These are phyloP conservation scores for Rhipidocladum racemiflorum DNA, from an alignment of 176 grass and related monocot genomes.

Conservation along the genomic window DNA sequence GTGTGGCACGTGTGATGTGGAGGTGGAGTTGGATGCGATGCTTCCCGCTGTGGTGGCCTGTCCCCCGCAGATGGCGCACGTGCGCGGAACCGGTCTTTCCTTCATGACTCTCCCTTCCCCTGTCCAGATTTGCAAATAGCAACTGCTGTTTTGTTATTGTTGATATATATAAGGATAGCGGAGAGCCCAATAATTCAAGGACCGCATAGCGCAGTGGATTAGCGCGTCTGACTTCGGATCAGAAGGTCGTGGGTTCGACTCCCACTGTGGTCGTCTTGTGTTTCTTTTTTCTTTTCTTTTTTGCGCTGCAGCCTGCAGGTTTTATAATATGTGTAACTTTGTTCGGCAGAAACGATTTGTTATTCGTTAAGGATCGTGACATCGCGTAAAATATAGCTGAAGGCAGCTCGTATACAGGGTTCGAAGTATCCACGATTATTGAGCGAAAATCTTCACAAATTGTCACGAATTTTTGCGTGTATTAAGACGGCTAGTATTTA, in stretches of 20 bases:
- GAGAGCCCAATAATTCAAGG: not conserved
- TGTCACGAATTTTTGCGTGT: no score
- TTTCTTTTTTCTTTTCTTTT: not conserved
- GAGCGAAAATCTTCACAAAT: no score
- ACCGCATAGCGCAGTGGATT: slow-evolving; percentile 99
- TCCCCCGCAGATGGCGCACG: slow-evolving; percentile 38
- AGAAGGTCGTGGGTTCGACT: slow-evolving; percentile 99
- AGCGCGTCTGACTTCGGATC: slow-evolving; percentile 99
- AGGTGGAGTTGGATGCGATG: not conserved
- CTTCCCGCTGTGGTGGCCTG: slow-evolving; percentile 31
- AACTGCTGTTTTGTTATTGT: fast-evolving
- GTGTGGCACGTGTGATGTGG: slow-evolving; percentile 12
- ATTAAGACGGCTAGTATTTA: no score
- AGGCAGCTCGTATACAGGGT: no score
- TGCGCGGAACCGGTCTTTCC: slow-evolving; percentile 34
- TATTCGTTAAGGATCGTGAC: not conserved
- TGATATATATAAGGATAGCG: fast-evolving
- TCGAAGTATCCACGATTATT: no score
- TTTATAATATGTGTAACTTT: not conserved
- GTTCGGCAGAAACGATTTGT: not conserved
- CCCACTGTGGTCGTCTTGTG: slow-evolving; percentile 99
- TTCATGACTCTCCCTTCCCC: not conserved
- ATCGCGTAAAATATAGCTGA: not conserved
- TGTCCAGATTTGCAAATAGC: no score
- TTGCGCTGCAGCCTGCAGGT: no score